Evolutionary conservation across 306 rosid genomes (phyloP), one percentile per base, ranked within the genome.

Genomic region (Malus sieversii): DNA sequence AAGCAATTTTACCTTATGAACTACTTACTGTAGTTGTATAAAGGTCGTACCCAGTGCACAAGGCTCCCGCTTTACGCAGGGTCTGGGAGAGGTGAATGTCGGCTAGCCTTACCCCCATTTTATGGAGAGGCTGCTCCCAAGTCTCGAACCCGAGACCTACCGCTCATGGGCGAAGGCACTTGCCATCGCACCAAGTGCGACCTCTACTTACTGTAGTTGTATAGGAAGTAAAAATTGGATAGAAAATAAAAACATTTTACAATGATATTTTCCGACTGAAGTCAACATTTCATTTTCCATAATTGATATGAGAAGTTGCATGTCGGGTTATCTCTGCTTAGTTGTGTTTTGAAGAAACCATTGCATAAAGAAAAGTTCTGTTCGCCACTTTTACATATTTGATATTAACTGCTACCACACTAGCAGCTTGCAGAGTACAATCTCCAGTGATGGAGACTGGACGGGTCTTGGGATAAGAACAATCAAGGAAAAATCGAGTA

Each of bases 351-450:
- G 57, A 72, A 1, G 42, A 64, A 64, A 33, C 68, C 45, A 8
- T 33, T 64, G 14, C 19, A 27, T 13, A 29, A 62, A 25, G 33
- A 61, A 18, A 30, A 25, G 19, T 48, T 38, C 14, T 48, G 58
- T 68, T 71, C 46, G 51, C 70, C 9, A 38, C 53, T 60, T 32
- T 46, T 66, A 66, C 65, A 46, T 32, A 19, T 66, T 40, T 77
- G 70, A 72, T 76, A 78, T 71, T 63, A 68, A 68, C 64, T 73
- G 68, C 75, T 61, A 48, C 76, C 57, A 73, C 66, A 73, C n/a
- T 79, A 79, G 80, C 90, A 94, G 98, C 82, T 80, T 81, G 68
- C 86, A 86, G 88, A 87, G 75, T 79, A 88, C 84, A 66, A 57
- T 88, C 66, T 73, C 78, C 72, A 68, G 59, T 73, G 96, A 84